phyloP scores from a whole-genome alignment of 2,329 filamentous ascomycete genomes.

The Stromatinia cepivora region DNA sequence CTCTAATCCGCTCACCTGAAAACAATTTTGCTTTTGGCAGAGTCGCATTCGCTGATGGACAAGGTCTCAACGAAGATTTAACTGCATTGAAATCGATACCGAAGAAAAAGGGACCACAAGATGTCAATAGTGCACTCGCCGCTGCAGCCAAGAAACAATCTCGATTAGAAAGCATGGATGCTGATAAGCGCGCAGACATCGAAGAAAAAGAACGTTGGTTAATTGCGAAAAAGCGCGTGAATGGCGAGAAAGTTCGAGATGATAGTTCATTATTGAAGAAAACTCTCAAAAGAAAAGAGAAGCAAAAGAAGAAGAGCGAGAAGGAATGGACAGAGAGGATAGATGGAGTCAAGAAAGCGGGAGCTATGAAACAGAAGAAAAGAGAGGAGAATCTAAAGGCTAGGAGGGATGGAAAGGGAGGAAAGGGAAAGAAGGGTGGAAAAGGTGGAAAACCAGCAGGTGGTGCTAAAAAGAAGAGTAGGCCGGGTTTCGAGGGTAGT shows the following conservation, averaged over 20 bases:
- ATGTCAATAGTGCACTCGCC: constrained; percentile 81
- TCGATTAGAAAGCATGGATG: constrained; percentile 72
- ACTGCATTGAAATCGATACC: constrained; percentile 61
- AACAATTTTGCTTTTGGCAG: constrained; percentile 87
- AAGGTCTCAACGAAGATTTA: constrained; percentile 72
- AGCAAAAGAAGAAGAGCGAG: constrained; percentile 85
- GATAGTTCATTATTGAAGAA: constrained; percentile 89
- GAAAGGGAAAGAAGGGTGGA: constrained; percentile 57
- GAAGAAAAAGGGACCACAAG: constrained; percentile 80
- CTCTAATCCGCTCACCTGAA: constrained; percentile 53
- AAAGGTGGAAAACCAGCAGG: constrained; percentile 52
- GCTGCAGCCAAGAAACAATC: constrained; percentile 84
- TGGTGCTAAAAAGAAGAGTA: constrained; percentile 50
- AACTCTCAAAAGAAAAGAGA: constrained; percentile 89
- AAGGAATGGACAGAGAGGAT: constrained; percentile 79
- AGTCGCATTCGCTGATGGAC: constrained; percentile 86
- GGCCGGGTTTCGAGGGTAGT: constrained; percentile 60
- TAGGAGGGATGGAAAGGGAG: constrained; percentile 72
- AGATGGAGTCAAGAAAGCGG: constrained; percentile 71
- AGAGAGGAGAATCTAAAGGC: constrained; percentile 75
- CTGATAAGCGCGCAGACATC: constrained; percentile 79
- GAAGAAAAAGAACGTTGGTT: constrained; percentile 95
- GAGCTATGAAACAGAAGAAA: constrained; percentile 79
- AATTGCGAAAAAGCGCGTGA: constrained; percentile 81
- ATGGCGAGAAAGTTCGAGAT: constrained; percentile 86